phyloP scores from a whole-genome alignment of 176 grass and related monocot species.

The Rhynchospora breviuscula region DNA sequence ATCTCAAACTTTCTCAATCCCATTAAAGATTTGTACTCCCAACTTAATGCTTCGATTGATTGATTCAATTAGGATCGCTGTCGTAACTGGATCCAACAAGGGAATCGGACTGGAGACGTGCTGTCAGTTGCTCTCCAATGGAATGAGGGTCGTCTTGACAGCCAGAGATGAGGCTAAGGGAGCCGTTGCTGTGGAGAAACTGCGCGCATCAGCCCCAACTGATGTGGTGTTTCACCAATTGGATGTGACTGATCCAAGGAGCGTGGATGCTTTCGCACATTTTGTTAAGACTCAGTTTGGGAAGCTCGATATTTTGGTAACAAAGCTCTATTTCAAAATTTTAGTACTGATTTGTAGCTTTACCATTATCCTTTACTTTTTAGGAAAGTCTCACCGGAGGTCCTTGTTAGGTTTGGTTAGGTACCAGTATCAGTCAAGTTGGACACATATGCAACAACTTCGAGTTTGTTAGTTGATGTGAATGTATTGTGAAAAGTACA shows the following conservation, averaged over 20 bases:
- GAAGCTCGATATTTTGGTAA: constrained; percentile 63
- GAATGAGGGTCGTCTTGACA: constrained; percentile 53
- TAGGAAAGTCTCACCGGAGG: background rate
- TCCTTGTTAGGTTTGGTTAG: background rate
- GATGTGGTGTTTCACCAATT: constrained; percentile 63
- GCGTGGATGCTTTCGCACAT: constrained; percentile 34
- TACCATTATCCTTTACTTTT: background rate
- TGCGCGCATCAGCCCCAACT: constrained; percentile 12
- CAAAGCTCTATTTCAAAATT: background rate
- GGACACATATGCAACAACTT: background rate
- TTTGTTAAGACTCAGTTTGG: constrained; percentile 49
- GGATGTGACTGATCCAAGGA: constrained; percentile 47
- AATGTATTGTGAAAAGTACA: background rate
- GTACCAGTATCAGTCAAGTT: background rate
- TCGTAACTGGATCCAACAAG: constrained; percentile 69
- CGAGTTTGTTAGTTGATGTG: background rate
- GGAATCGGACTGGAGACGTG: constrained; percentile 75
- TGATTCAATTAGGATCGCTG: constrained; percentile 33
- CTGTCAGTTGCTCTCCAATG: constrained; percentile 37
- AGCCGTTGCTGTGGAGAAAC: constrained; percentile 29
- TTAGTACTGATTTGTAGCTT: background rate
- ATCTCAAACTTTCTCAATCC: background rate
- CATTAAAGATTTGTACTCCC: background rate
- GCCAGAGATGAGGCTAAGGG: constrained; percentile 63
- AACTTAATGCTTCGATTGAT: background rate